phyloP scores from a whole-genome alignment of 2,329 filamentous ascomycete species.

The Neospermospora avenae region DNA sequence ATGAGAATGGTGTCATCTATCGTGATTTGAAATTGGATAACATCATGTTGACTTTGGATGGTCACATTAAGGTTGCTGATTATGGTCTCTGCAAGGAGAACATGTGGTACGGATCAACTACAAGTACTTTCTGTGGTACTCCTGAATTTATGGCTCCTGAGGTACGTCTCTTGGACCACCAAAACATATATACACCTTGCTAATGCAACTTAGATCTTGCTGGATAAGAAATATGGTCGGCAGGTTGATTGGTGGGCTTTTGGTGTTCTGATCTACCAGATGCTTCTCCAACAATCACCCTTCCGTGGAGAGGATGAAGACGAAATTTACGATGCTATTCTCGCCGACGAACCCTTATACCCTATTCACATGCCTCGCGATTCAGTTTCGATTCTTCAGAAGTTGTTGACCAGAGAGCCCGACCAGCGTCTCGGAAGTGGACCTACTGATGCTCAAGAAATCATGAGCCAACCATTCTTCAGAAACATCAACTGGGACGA shows the following conservation, averaged over 20 bases:
- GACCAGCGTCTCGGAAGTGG: constrained; percentile 90
- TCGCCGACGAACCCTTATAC: constrained; percentile 95
- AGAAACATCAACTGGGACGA: constrained; percentile 98
- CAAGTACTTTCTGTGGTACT: constrained; percentile 98
- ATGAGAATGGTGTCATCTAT: constrained; percentile 98
- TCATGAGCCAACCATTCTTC: constrained; percentile 99
- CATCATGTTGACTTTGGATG: constrained; percentile 89
- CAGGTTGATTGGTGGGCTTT: constrained; percentile 99
- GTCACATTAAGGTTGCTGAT: constrained; percentile 97
- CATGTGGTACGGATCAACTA: constrained; percentile 98
- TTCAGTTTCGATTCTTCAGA: constrained; percentile 95
- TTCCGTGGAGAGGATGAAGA: constrained; percentile 99
- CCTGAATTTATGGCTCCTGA: constrained; percentile 99
- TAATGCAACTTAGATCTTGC: constrained; percentile 66
- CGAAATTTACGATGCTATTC: constrained; percentile 98
- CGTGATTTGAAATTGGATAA: constrained; percentile 79
- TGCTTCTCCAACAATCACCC: constrained; percentile 97
- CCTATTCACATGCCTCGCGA: constrained; percentile 98
- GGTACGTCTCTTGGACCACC: constrained; percentile 48
- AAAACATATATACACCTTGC: constrained; percentile 14
- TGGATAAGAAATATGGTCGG: constrained; percentile 97
- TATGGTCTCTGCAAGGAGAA: constrained; percentile 99
- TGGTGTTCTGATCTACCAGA: constrained; percentile 97
- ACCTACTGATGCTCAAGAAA: constrained; percentile 94
- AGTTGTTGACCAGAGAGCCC: constrained; percentile 91